Conservation (phyloP, 805 yeast species). For the Kodamaea leandrae region DNA sequence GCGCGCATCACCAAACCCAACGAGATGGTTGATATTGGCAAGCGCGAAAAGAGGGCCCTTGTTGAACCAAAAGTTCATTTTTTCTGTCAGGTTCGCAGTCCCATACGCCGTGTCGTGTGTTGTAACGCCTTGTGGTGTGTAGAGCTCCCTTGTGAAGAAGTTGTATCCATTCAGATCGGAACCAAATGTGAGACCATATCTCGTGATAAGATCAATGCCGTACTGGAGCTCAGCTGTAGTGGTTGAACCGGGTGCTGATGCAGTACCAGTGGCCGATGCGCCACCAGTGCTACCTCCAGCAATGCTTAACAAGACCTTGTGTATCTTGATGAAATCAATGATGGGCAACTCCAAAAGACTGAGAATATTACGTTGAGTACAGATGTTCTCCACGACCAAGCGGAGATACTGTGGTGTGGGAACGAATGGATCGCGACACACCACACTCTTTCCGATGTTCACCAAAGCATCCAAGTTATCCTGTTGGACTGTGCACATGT, state of each 20-base stretch:
- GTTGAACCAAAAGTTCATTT: slow-evolving; percentile 69
- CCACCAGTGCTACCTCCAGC: slow-evolving; percentile 12
- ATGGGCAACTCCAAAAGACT: slow-evolving; percentile 58
- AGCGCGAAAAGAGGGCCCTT: slow-evolving; percentile 74
- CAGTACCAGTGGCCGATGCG: slow-evolving; percentile 20
- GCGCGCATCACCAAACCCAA: slow-evolving; percentile 73
- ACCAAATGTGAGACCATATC: slow-evolving; percentile 67
- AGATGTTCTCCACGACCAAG: slow-evolving; percentile 75
- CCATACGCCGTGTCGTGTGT: slow-evolving; percentile 21
- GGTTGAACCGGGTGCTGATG: background rate
- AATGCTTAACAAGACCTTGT: slow-evolving; percentile 64
- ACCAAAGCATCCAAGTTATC: slow-evolving; percentile 74
- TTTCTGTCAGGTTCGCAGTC: slow-evolving; percentile 38
- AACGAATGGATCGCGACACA: slow-evolving; percentile 78
- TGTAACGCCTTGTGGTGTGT: slow-evolving; percentile 20
- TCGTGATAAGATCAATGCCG: slow-evolving; percentile 59
- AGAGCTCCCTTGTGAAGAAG: slow-evolving; percentile 50
- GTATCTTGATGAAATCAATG: slow-evolving; percentile 62
- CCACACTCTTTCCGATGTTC: slow-evolving; percentile 73
- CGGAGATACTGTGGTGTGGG: slow-evolving; percentile 78
- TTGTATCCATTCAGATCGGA: slow-evolving; percentile 61
- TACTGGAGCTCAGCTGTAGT: slow-evolving; percentile 43
- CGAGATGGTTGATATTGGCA: slow-evolving; percentile 68
- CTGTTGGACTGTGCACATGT: slow-evolving; percentile 83
- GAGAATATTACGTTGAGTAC: slow-evolving; percentile 59